Evolutionary conservation across 352 stramenopile species (phyloP), one percentile per base, ranked within the genome.

Genomic region (Phytopythium delawarense): DNA sequence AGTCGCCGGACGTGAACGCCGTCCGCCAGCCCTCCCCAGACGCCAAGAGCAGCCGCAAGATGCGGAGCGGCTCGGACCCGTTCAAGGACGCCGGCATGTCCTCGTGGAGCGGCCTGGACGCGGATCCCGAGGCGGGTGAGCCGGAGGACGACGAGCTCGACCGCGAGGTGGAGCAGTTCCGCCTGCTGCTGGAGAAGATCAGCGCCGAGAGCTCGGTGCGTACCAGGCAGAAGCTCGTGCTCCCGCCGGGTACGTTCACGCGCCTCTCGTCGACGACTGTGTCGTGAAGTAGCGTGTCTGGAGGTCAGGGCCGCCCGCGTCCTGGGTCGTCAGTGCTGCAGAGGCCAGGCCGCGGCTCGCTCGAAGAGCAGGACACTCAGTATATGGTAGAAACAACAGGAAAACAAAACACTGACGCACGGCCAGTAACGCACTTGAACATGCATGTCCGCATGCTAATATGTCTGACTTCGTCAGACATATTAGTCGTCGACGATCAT

Each of bases 81-180:
- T 56, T 37, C 28, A 46, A 53, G n/a, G 46, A 35, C 15, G 23
- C 20, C 23, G 46, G 46, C 4, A 21, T 23, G 12, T 9, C 46
- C 23, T 28, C 12, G 7, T 48, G 32, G 40, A 30, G 42, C 21
- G 48, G 15, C 6, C 1, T 40, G n/a, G 67, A 76, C 25, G 70
- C 56, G 7, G 67, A 77, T 1, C 57, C 57, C 35, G 71, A 78
- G 30, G 63, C 55, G 2, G 60, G 55, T 16, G 69, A 70, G n/a
- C 60, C 68, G 7, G 76, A 83, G 20, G 71, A 85, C 35, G 76
- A 86, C 57, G 77, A 78, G 39, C 76, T 90, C 37, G 83, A 92
- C 50, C 78, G 79, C n/a, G 83, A 92, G 61, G 83, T 92, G 16
- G 83, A 92, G 65, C 75, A 81, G 50, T 92, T 92, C 51, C 79